Evolutionary conservation across 805 yeast genomes (phyloP), one percentile per base, ranked within the genome.

Genomic region (Cyberlindnera mycetangii): DNA sequence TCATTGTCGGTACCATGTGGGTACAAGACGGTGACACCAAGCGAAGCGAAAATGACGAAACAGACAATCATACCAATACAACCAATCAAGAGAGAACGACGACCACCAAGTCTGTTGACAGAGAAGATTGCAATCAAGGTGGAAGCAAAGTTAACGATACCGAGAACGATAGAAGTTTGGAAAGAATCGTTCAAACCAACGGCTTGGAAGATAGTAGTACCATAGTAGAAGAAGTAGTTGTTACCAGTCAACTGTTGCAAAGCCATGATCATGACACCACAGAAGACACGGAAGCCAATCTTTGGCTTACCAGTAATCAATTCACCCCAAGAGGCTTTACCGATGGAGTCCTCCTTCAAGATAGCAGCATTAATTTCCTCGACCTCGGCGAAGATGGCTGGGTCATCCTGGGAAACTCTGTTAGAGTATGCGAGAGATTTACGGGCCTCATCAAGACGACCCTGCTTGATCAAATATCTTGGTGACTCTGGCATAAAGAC

Each of bases 401-500:
- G 75, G 53, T 78, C 77, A 41, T 82, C 84, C 12, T 65, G 53
- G 6, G 72, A 53, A 32, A 74, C 70, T 60, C 76, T 80, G 71
- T 83, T 83, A 38, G 83, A 74, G 54, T 60, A 74, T 21, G 83
- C 81, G 43, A 83, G 60, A 19, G 86, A 76, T 17, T 58, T 60
- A 62, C 71, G 78, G 42, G 89, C 89, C 47, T 79, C 85, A 39
- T 83, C 89, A 36, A 76, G 55, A 53, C 66, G 73, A 48, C 71
- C 73, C 45, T 65, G 66, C 65, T 77, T 81, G 49, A 78, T 70
- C 65, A 83, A 72, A 67, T 63, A 83, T 66, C 89, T 72, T 59
- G 89, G 86, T 28, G 87, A 81, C 68, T 83, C 89, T 41, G 89
- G 89, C 75, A 82, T 81, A 56, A 75, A 72, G 3, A 55, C 51